These are phyloP conservation scores for Botrytis sinoallii DNA, from an alignment of 2,329 filamentous ascomycete genomes.

Conservation along the genomic window DNA sequence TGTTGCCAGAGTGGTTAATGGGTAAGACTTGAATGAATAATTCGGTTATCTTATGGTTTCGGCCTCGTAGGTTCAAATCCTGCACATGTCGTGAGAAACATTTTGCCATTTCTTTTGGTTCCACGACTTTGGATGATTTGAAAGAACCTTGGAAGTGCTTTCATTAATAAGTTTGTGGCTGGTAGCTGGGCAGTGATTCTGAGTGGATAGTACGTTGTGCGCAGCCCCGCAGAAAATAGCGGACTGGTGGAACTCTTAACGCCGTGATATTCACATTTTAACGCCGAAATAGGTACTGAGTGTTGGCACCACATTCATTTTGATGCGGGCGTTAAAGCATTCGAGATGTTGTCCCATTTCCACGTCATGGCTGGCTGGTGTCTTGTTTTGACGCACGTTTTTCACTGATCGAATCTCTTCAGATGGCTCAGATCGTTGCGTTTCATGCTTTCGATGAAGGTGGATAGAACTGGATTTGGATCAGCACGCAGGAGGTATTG, in stretches of 20 bases:
- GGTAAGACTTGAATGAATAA: conserved; percentile 20
- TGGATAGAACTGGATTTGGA: background rate
- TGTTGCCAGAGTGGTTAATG: conserved; percentile 22
- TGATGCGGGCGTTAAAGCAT: background rate
- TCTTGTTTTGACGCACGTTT: background rate
- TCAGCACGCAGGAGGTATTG: background rate
- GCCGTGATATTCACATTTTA: background rate
- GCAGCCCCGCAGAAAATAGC: background rate
- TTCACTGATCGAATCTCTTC: background rate
- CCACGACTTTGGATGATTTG: background rate
- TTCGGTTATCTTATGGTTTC: conserved; percentile 22
- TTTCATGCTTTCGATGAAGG: background rate
- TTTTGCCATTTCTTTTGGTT: background rate
- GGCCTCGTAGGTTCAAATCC: conserved; percentile 22
- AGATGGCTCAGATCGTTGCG: background rate
- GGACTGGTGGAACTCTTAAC: background rate
- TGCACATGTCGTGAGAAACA: conserved; percentile 4
- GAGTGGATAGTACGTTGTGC: background rate
- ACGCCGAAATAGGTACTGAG: conserved; percentile 5
- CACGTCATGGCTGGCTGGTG: background rate
- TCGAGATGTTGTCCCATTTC: background rate
- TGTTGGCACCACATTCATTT: background rate
- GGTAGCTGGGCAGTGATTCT: background rate
- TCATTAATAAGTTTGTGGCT: background rate
- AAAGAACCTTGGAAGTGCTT: background rate